Conservation (phyloP, 345 rosid genomes). For the Orychophragmus violaceus region DNA sequence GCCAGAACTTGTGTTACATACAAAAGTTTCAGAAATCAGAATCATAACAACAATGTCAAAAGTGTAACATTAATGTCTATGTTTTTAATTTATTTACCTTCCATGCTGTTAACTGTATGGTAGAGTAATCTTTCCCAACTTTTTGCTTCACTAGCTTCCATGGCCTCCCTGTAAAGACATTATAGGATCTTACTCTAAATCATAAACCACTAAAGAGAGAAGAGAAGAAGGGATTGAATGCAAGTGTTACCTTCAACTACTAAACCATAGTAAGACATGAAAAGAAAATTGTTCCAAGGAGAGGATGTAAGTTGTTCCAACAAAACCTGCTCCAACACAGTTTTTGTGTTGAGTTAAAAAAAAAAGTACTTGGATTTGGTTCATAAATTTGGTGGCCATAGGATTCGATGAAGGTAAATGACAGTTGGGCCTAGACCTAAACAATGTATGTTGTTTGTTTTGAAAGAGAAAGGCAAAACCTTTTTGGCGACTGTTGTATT, state of each 20-base stretch:
- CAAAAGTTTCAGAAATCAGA: not conserved
- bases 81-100: conserved; percentile 52
- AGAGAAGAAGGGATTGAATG: not conserved
- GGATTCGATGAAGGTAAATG: not conserved
- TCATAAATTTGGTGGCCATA: not conserved
- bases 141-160: conserved; percentile 64
- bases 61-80: not conserved
- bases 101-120: conserved; percentile 82
- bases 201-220: not conserved
- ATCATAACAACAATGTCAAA: not conserved
- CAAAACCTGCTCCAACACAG: conserved; percentile 47
- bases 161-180: conserved; percentile 54
- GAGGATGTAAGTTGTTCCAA: conserved; percentile 76
- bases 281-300: conserved; percentile 85
- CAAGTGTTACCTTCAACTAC: conserved; percentile 64
- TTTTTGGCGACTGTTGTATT: conserved; percentile 72
- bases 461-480: conserved; percentile 33
- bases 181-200: not conserved
- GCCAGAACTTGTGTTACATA: conserved; percentile 62
- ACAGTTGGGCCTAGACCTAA: not conserved
- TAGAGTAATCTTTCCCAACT: conserved; percentile 57
- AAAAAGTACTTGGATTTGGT: not conserved
- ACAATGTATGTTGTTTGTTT: too few species aligned
- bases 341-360: not conserved
- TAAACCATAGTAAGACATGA: conserved; percentile 85